Base-by-base conservation (phyloP, 2,329 filamentous ascomycete genomes). In the Rhinocladiella similis region DNA sequence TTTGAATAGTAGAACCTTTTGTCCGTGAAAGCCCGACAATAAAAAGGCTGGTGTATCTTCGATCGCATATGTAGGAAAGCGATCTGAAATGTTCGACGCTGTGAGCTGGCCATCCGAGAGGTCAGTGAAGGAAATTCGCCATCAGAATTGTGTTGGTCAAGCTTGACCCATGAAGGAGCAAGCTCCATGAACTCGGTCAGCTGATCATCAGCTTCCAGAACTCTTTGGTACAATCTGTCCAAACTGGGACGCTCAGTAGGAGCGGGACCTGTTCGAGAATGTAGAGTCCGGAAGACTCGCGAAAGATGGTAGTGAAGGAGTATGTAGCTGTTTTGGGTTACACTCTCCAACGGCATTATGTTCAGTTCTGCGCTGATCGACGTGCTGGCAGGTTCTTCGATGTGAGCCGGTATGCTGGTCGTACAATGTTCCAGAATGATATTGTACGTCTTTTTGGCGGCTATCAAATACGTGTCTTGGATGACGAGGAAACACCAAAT, bases 401-500 rank as follows among this genome's bases (percentile, higher is more conserved):
- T 16, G 16, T 42, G 39, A 42, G 39, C 39, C n/a, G 39, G 39
- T 2, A 42, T 13, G 39, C 39, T 42, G 4, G 39, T 42, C 39
- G 39, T 42, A 12, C 39, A 42, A 18, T 42, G 39, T 18, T 42
- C 39, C 19, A 42, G n/a, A 18, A 42, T 16, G 4, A 42, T 20
- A 42, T 42, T 42, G n/a, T 42, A 42, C 5, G 39, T 42, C n/a
- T 42, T 42, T 42, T 42, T 42, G n/a, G 39, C 39, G n/a, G 39
- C 39, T 16, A 42, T 42, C 13, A 42, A 16, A 18, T 42, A 42
- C 19, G 39, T 42, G 39, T 42, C 39, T 18, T 42, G 39, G 39
- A 42, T 42, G 39, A 42, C 39, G 5, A 42, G 39, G n/a, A 42
- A 42, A 42, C 39, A 42, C 39, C 39, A 42, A 42, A 42, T 42